Evolutionary conservation across 768 basidiomycete genomes (phyloP), one percentile per base, ranked within the genome.

Genomic region (Mycena polygramma): DNA sequence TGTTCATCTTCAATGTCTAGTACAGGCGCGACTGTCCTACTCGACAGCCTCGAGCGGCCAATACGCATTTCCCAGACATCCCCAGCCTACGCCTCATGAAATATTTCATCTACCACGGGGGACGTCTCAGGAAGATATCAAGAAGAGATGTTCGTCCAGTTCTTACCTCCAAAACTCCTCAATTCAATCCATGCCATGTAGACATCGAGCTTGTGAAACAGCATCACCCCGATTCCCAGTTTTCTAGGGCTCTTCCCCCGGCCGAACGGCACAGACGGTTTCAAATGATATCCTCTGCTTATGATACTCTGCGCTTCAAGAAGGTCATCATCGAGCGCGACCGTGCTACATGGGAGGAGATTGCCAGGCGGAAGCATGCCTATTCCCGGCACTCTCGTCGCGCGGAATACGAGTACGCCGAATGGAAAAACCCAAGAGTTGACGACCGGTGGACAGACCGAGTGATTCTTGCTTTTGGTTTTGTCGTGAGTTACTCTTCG

Each of bases 151-250:
- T 88, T 70, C 74, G 85, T 77, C 49, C 41, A 22, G 1, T 36
- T 30, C 59, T 57, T 20, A 48, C 30, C 37, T 8, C 19, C 24
- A 2, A 7, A 37, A 36, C 22, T 7, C 4, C 35, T 36, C 17
- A 36, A 58, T 37, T 63, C 11, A 24, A 59, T n/a, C 13, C 15
- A 22, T 15, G 5, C 15, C 43, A 22, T 24, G 37, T 67, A 87
- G 88, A 90, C 74, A 88, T 85, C 71, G 89, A 89, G 45, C 85
- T 89, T 36, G 88, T 86, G 52, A 85, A 83, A 43, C 73, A 82
- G 30, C 82, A 88, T 72, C 89, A 89, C 70, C 89, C 88, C 19
- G 88, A 89, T 71, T 81, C 82, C 3, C 77, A 78, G 10, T 63
- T 61, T 1, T 75, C 78, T 20, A 79, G 78, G 15, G 54, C 73